Evolutionary conservation across 2,329 filamentous ascomycete species (phyloP), one percentile per base, ranked within the genome.

Genomic region (Penicillium sp.): DNA sequence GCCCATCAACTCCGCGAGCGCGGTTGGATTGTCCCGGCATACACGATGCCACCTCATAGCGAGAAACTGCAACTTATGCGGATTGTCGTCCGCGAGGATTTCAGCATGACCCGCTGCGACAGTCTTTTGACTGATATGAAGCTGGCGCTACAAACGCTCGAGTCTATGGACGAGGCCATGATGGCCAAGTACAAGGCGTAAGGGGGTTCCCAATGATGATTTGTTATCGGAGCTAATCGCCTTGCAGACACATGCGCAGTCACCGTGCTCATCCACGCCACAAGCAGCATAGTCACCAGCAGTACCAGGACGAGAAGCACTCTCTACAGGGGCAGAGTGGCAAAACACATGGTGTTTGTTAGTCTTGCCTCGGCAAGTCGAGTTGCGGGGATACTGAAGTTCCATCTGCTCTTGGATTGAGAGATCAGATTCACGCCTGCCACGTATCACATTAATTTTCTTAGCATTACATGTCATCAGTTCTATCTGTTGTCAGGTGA

Each of bases 21-120:
- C 22, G 85, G 86, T 29, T 96, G 90, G 90, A 84, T 95, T 18
- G 85, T 95, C 0, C 90, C 90, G 0, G 90, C 90, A 0, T 96
- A 96, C 68, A 96, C 89, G 26, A 95, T 95, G 90, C 90, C 90
- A 0, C 89, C 89, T 12, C 75, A 94, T 60, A 88, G 85, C 12
- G 73, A 85, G 39, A 72, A 80, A 48, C 74, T 95, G 57, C 93
- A 95, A 75, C 82, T 96, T 76, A 79, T 95, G 71, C 82, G 90
- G 25, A 79, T 95, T 3, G 90, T 96, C 0, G 85, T 95, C 3
- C 79, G 90, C 34, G 90, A 95, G 66, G 90, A 95, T 67, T 95
- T 96, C 54, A 85, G 80, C 31, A 81, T 84, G 62, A 80, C 74
- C 51, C 76, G 89, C 26, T 94, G 87, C 57, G 88, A 96, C 58